Evolutionary conservation across 305 asterid species (phyloP).

Genomic region (Salvia sclarea): DNA sequence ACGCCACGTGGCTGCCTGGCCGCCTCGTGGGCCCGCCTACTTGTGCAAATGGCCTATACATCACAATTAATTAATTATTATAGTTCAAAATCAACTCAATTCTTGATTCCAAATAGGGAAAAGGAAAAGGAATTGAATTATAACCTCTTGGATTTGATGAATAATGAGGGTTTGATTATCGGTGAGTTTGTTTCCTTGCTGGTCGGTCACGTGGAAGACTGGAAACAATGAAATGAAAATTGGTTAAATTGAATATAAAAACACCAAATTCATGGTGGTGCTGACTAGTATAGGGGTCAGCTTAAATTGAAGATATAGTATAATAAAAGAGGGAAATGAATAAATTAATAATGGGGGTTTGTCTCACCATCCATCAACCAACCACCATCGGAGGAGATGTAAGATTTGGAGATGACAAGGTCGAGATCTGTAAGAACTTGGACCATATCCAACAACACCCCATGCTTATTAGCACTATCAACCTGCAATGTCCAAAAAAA

Average conservation of each 20-base stretch:
- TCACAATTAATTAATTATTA: no score
- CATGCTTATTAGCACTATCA: constrained; percentile 89
- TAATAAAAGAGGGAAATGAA: neutral
- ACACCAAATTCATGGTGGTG: constrained; percentile 18
- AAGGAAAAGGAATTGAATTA: neutral
- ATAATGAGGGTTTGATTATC: constrained; percentile 62
- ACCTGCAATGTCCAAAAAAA: constrained; percentile 48
- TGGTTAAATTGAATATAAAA: constrained; percentile 23
- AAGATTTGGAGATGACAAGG: constrained; percentile 81
- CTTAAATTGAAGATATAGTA: constrained; percentile 16
- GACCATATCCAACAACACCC: constrained; percentile 85
- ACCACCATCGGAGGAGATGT: constrained; percentile 91
- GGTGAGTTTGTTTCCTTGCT: constrained; percentile 63
- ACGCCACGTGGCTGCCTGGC: constrained; percentile 39
- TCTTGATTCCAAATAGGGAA: neutral
- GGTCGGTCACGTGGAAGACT: constrained; percentile 96
- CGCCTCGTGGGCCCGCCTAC: constrained; percentile 39
- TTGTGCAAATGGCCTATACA: constrained; percentile 58
- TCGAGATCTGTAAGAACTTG: constrained; percentile 92
- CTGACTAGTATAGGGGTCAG: constrained; percentile 34
- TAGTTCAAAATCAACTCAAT: no score
- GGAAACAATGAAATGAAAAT: constrained; percentile 32
- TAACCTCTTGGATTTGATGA: constrained; percentile 64
- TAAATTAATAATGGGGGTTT: neutral
- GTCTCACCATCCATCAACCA: constrained; percentile 96